Base-by-base conservation (phyloP, 257 asterid genomes). In the Hygrophila difformis region DNA sequence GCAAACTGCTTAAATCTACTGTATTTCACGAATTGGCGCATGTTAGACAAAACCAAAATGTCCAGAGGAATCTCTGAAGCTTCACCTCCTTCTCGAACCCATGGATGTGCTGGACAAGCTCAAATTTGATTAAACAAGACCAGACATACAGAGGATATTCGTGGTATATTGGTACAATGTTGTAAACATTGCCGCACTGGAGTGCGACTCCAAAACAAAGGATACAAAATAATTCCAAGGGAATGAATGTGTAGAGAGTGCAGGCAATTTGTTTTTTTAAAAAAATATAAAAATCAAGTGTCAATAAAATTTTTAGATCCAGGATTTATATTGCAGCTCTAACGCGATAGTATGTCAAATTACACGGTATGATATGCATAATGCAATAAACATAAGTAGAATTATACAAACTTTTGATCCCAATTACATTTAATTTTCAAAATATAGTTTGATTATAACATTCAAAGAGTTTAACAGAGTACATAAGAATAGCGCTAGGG, bases 31-130 rank as follows among this genome's bases (percentile, higher is more conserved):
- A 91, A 91, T 45, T 82, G 93, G 24, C 99, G 81, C 93, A 91
- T 91, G 74, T 83, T 91, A 41, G 77, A 68, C 28, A 91, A 71
- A 31, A 91, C 89, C 17, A 96, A 91, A 35, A 91, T 91, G 76
- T 91, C 99, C 8, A 91, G 70, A 31, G 99, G 99, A 62, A 91
- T 91, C 68, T 91, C 99, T 5, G 95, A 86, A 28, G 99, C 99
- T 72, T 76, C 81, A 37, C 99, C 99, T 60, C 99, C 99, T 74
- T 91, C 99, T 38, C 97, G 72, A 38, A 91, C 99, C 99, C 99
- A 91, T 29, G 87, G 79, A 63, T 91, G 99, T 17, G 99, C 99
- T 86, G 87, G 48, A 72, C 62, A 55, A 60, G 52, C 57, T 35
- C 8, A 39, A 51, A 53, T 45, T 48, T 65, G 38, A 51, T 13